These are phyloP conservation scores for Aureobasidium zeae DNA, from an alignment of 2,329 filamentous ascomycete species.

Conservation along the genomic window DNA sequence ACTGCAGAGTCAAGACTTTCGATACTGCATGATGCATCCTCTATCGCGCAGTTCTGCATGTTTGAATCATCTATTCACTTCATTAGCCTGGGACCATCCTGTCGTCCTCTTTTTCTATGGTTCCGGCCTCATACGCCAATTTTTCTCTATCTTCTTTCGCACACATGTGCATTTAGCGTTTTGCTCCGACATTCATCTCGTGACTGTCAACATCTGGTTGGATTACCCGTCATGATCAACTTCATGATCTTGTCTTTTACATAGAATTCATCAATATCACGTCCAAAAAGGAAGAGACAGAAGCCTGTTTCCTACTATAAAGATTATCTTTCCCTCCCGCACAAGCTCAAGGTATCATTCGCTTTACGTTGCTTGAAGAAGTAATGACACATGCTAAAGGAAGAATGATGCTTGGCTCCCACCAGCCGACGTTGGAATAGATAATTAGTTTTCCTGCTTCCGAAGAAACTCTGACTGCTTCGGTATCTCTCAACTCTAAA, in stretches of 20 bases:
- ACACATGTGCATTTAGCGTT: not conserved
- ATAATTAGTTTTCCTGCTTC: not conserved
- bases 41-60: not conserved
- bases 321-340: not conserved
- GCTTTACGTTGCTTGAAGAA: not conserved
- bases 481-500: not conserved
- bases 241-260: slow-evolving; percentile 5
- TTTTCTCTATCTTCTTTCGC: not conserved
- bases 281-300: not conserved
- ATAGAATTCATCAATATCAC: slow-evolving; percentile 3
- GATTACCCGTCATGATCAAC: too few relatives aligned
- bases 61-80: slow-evolving; percentile 1
- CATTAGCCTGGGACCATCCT: slow-evolving; percentile 7
- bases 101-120: slow-evolving; percentile 10
- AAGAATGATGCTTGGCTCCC: too few relatives aligned
- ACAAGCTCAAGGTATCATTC: not conserved
- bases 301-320: not conserved
- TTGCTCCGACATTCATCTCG: too few relatives aligned
- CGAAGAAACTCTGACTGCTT: too few relatives aligned
- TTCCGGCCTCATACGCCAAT: slow-evolving; percentile 11
- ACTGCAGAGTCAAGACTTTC: slow-evolving; percentile 16
- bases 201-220: too few relatives aligned
- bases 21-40: slow-evolving; percentile 10
- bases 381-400: not conserved
- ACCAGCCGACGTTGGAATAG: slow-evolving; percentile 4